Evolutionary conservation across 129 eudicot genomes (phyloP).

Genomic region (Flaveria sonorensis): DNA sequence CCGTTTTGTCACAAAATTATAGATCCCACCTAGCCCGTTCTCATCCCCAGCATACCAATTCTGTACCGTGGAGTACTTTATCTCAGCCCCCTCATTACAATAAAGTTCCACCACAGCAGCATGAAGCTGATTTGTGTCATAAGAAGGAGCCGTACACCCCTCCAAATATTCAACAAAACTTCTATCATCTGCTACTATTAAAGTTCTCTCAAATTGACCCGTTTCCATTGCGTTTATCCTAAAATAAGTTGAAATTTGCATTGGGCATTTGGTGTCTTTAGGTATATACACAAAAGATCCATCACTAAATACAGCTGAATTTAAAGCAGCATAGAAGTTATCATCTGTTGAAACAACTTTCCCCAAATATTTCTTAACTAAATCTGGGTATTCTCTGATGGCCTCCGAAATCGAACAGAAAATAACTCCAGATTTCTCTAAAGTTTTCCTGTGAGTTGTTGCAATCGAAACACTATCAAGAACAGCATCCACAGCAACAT

Average conservation of each 20-base stretch:
- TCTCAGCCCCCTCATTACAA: constrained; percentile 82
- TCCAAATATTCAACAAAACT: constrained; percentile 93
- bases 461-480: constrained; percentile 97
- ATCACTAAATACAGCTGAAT: constrained; percentile 94
- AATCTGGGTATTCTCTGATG: constrained; percentile 72
- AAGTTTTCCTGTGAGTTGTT: constrained; percentile 81
- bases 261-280: constrained; percentile 80
- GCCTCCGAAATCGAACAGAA: constrained; percentile 98
- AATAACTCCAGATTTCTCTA: constrained; percentile 80
- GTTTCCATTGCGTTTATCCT: constrained; percentile 96
- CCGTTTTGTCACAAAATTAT: constrained; percentile 88
- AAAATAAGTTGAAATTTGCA: constrained; percentile 96
- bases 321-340: constrained; percentile 87
- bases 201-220: constrained; percentile 92
- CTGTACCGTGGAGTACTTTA: constrained; percentile 93
- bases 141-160: constrained; percentile 95
- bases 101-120: constrained; percentile 97
- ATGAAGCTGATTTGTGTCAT: constrained; percentile 92
- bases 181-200: constrained; percentile 92
- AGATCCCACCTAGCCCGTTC: constrained; percentile 86
- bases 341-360: constrained; percentile 84
- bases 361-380: constrained; percentile 79
- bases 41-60: constrained; percentile 99
- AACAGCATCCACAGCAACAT: constrained; percentile 97
- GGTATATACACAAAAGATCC: constrained; percentile 96